Evolutionary conservation across 768 basidiomycete species (phyloP), one percentile per base, ranked within the genome.

Genomic region (Boletus tylopilopsis): DNA sequence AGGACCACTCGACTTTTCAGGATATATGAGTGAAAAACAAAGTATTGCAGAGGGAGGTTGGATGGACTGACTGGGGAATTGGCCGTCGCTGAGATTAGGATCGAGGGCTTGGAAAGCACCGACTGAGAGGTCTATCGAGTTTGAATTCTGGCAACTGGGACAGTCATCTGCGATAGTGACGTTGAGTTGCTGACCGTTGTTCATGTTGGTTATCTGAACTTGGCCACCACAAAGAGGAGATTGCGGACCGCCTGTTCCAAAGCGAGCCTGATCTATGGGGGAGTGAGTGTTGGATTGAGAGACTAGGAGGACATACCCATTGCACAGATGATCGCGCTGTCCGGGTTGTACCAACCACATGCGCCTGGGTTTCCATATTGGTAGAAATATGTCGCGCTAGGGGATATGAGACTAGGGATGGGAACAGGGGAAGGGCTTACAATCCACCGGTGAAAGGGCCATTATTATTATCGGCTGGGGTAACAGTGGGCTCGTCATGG

Each of bases 121-220:
- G 42, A 57, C 47, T n/a, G 87, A 89, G 36, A 90, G 73, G 60
- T 90, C 87, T 62, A 96, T 82, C 15, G 84, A 87, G 66, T 85
- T 76, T 24, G 30, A 29, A 58, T 78, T 81, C 0, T 61, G 43
- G 71, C 91, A 95, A 18, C 84, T 85, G 22, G 91, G 90, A 75
- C 92, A 96, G 32, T 76, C 83, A 57, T 93, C 91, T 12, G 79
- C 88, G 55, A 96, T 74, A 22, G 73, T 77, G 38, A 83, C 90
- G 4, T 67, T 73, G 50, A 87, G 76, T n/a, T 67, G 63, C 67
- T 73, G 21, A 42, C 76, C 73, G 12, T 45, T 69, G 68, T 80
- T 82, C 22, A 70, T 57, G 72, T 89, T 87, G 50, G 72, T 82
- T 62, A 96, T 79, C 55, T 63, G 56, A 58, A 95, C 78, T 41